Conservation (phyloP, 495 filamentous ascomycete species). For the Aspergillus leporis region DNA sequence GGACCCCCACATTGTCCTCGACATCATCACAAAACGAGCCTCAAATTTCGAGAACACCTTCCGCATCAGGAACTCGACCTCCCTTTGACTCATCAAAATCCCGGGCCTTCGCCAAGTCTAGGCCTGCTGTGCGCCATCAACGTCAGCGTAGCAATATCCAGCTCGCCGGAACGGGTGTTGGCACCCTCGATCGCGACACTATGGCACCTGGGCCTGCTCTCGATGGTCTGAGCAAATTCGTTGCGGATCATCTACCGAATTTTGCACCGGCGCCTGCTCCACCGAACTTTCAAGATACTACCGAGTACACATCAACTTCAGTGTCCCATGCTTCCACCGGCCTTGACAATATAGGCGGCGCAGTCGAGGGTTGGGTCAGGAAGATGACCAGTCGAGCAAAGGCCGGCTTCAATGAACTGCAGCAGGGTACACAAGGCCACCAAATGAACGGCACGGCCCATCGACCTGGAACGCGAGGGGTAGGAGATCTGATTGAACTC, state of each 20-base stretch:
- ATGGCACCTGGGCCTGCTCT: slow-evolving; percentile 74
- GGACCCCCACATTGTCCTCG: slow-evolving; percentile 32
- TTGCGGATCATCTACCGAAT: slow-evolving; percentile 73
- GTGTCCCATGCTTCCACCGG: slow-evolving; percentile 51
- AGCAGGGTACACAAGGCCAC: slow-evolving; percentile 34
- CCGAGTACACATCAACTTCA: slow-evolving; percentile 45
- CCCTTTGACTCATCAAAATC: slow-evolving; percentile 24
- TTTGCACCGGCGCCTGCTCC: slow-evolving; percentile 50
- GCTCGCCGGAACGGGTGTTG: slow-evolving; percentile 80
- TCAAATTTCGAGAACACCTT: slow-evolving; percentile 24
- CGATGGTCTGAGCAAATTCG: slow-evolving; percentile 77
- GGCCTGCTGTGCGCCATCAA: slow-evolving; percentile 30
- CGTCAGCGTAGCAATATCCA: slow-evolving; percentile 45
- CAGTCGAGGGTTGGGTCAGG: slow-evolving; percentile 85
- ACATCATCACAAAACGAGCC: slow-evolving; percentile 31
- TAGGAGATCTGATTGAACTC: slow-evolving; percentile 84
- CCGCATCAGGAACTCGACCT: slow-evolving; percentile 21
- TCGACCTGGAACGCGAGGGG: slow-evolving; percentile 36
- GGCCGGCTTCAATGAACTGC: slow-evolving; percentile 40
- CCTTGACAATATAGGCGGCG: slow-evolving; percentile 80
- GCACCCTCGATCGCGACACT: slow-evolving; percentile 68
- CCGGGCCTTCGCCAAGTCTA: slow-evolving; percentile 16
- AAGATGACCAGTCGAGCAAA: slow-evolving; percentile 64
- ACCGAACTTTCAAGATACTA: slow-evolving; percentile 33
- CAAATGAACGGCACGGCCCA: slow-evolving; percentile 34